Evolutionary conservation across 495 filamentous ascomycete species (phyloP), one percentile per base, ranked within the genome.

Genomic region (Neurospora sp.): DNA sequence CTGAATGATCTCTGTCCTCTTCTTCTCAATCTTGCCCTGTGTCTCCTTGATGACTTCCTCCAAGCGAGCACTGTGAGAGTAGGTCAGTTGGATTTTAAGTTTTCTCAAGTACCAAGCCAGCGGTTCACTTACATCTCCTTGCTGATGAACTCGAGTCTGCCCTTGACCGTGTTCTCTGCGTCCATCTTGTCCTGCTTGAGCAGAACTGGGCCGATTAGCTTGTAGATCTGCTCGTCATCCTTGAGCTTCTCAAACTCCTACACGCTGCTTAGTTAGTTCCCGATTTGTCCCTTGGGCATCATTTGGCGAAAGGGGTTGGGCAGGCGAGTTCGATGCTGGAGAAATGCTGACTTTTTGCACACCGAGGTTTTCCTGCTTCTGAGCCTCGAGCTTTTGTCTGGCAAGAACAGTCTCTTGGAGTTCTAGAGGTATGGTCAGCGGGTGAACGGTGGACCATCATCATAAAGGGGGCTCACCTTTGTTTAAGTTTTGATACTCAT

Each of bases 111-210:
- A 28, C 39, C 48, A 72, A 11, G 38, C 3, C 10, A 8, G 28
- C 19, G 21, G 28, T 19, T 17, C 28, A 59, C 79, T 77, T 39
- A 98, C 96, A 98, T 96, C 77, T 99, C 96, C 78, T 94, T 93
- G 76, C 90, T 87, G 74, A 99, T 99, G 75, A 94, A 98, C 73
- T 97, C 93, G 72, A 99, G 81, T 11, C 96, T 89, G 62, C 93
- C 92, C 74, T 94, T 92, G 39, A 99, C 96, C 7, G 94, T 93
- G 88, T 93, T 91, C 69, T 91, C 86, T 0, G 96, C 96, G 77
- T 99, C 96, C 4, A 84, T 82, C 78, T 91, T 93, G 15, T 98
- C 96, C 81, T 98, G 96, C 85, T 98, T 98, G 77, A 98, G 82
- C 69, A 99, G 85, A 11, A 98, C 92, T 0, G 96, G 96, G 1